Evolutionary conservation across 331 rosid species (phyloP), one percentile per base, ranked within the genome.

Genomic region (Rhamnella rubrinervis): DNA sequence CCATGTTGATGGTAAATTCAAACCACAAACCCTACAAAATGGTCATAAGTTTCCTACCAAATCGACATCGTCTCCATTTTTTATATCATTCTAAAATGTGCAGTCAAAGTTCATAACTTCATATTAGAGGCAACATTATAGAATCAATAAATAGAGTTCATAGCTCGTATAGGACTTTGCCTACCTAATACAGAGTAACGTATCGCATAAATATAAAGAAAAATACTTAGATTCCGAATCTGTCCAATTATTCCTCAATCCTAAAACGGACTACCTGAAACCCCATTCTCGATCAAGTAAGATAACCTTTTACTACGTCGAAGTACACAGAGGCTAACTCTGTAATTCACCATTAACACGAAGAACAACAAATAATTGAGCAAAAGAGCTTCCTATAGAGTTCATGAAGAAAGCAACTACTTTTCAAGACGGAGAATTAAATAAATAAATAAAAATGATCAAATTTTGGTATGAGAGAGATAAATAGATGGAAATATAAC

Each of bases 401-500:
- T 44, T 40, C 14, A 44, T 3, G 14, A 44, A 44, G 49, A 44
- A 44, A 9, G 49, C 35, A 31, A 3, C 49, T 44, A 44, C 49
- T 44, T 44, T 44, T 44, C 14, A 53, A 53, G 19, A 10, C 11
- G 6, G 10, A 53, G 58, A n/a, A 2, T 26, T 26, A 47, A 46
- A 5, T 3, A 52, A 47, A 4, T 10, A 55, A n/a, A 7, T 7
- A 26, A 6, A 18, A 39, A 40, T 20, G 12, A 74, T 47, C 6
- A 20, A 8, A 59, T 4, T 17, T 5, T 9, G 53, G 44, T 21
- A 11, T 39, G 19, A 52, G 65, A 63, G 66, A 50, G 40, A 51
- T 6, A 50, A 62, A 77, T 13, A 70, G 65, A 57, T 57, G 35
- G 35, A 31, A 31, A 31, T 31, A 31, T 31, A 10, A 90, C 97